Evolutionary conservation across 148 eudicot genomes (phyloP).

Genomic region (Selenicereus undatus): DNA sequence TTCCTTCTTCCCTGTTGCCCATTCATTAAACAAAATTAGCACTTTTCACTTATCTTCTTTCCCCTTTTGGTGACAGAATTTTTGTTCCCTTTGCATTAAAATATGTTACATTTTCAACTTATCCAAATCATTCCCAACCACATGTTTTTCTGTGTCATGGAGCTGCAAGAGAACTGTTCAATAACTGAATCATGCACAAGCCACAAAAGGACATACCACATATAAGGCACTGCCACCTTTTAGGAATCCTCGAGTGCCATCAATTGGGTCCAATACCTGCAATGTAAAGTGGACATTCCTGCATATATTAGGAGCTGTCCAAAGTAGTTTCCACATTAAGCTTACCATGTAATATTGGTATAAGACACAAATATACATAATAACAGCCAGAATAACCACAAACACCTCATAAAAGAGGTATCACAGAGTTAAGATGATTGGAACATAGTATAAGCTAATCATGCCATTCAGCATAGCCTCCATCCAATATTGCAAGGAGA

Average conservation of each 20-base stretch:
- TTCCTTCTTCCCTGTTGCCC: not conserved
- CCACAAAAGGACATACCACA: slow-evolving; percentile 61
- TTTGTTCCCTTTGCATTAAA: not conserved
- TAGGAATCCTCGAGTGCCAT: slow-evolving; percentile 88
- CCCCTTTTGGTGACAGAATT: not conserved
- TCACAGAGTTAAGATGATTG: not conserved
- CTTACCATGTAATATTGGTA: not conserved
- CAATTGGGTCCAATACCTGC: slow-evolving; percentile 96
- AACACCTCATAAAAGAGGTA: not conserved
- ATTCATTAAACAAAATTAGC: not conserved
- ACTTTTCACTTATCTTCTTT: not conserved
- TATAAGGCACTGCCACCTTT: slow-evolving; percentile 74
- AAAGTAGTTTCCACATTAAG: not conserved
- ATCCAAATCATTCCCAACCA: not conserved
- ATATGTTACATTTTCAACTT: not conserved
- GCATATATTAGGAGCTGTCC: not conserved
- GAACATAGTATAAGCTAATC: not conserved
- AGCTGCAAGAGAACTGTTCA: not conserved
- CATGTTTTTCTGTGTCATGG: not conserved
- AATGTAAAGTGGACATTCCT: not conserved
- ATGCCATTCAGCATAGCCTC: not conserved
- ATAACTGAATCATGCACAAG: not conserved
- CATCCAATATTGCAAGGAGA: not conserved
- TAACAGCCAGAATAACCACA: not conserved
- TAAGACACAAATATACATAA: not conserved